Percentiles rank a stretch among this genome's conserved stretches.
These are phyloP conservation scores for Niebla homalea DNA, from an alignment of 495 filamentous ascomycete genomes.

Conservation along the genomic window DNA sequence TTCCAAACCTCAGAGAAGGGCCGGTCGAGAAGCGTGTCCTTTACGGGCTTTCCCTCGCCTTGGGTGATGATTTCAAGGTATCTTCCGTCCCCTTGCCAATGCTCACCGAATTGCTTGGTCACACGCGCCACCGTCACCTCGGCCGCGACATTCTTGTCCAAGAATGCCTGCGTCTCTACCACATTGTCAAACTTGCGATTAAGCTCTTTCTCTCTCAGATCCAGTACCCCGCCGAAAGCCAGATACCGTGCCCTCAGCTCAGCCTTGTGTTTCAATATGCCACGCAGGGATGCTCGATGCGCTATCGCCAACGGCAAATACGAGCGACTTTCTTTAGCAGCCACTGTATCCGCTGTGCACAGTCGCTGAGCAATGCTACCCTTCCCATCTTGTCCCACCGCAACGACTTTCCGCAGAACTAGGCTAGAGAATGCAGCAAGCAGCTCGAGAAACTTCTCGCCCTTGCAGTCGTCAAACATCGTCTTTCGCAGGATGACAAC, in stretches of 20 bases:
- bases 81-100: slow-evolving; percentile 61
- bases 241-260: slow-evolving; percentile 34
- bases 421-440: slow-evolving; percentile 65
- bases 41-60: slow-evolving; percentile 44
- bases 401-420: slow-evolving; percentile 57
- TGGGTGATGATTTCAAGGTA: slow-evolving; percentile 55
- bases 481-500: slow-evolving; percentile 71
- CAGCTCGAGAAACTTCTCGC: slow-evolving; percentile 67
- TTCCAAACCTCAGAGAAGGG: slow-evolving; percentile 56
- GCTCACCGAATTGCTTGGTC: slow-evolving; percentile 42
- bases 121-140: slow-evolving; percentile 11
- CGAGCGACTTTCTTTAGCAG: slow-evolving; percentile 43
- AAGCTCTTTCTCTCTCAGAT: slow-evolving; percentile 33
- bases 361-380: slow-evolving; percentile 42
- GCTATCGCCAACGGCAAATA: slow-evolving; percentile 57
- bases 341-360: slow-evolving; percentile 47
- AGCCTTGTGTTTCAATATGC: slow-evolving; percentile 34
- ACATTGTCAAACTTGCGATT: slow-evolving; percentile 6
- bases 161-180: slow-evolving; percentile 5
- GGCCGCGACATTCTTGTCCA: slow-evolving; percentile 6
- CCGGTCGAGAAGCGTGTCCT: slow-evolving; percentile 49
- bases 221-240: slow-evolving; percentile 47
- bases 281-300: slow-evolving; percentile 50
- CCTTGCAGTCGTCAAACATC: slow-evolving; percentile 86
- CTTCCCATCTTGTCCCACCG: slow-evolving; percentile 19